phyloP scores from a whole-genome alignment of 345 rosid species.

The Raphanus sativus region DNA sequence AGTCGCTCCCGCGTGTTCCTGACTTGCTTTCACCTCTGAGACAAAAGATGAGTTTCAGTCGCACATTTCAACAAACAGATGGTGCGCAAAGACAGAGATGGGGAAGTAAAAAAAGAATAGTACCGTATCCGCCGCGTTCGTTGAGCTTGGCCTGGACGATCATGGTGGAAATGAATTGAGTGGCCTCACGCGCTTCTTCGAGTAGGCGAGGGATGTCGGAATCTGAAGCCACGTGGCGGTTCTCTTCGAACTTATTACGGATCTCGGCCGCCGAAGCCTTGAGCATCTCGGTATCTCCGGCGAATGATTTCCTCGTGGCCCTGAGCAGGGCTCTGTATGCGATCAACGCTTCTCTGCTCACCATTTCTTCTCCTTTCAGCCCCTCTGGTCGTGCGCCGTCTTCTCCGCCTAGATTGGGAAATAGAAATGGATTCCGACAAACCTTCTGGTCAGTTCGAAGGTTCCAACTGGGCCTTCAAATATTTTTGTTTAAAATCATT shows the following conservation, averaged over 20 bases:
- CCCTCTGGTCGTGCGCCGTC: not conserved
- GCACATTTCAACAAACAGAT: constrained; percentile 44
- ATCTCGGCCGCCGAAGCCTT: constrained; percentile 67
- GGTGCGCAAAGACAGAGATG: constrained; percentile 17
- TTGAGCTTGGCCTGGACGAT: constrained; percentile 93
- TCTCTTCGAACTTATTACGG: constrained; percentile 79
- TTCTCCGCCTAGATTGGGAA: not conserved
- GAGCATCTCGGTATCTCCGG: constrained; percentile 73
- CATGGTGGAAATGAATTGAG: constrained; percentile 76
- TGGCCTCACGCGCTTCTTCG: constrained; percentile 85
- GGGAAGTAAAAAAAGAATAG: too few species aligned
- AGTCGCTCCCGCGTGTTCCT: constrained; percentile 81
- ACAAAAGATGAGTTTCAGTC: not conserved
- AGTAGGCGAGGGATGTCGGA: constrained; percentile 67
- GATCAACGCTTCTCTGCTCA: constrained; percentile 52
- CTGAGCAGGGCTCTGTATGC: constrained; percentile 73
- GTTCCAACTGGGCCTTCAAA: not conserved
- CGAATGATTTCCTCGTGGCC: constrained; percentile 73
- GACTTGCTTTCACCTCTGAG: constrained; percentile 77
- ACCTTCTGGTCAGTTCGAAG: constrained; percentile 1
- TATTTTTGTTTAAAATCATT: not conserved
- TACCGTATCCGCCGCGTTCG: constrained; percentile 86
- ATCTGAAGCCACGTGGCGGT: constrained; percentile 61
- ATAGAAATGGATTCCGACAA: not conserved
- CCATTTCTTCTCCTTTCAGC: constrained; percentile 37